These are phyloP conservation scores for Parastagonospora nodorum DNA, from an alignment of 2,329 filamentous ascomycete species.

Conservation along the genomic window DNA sequence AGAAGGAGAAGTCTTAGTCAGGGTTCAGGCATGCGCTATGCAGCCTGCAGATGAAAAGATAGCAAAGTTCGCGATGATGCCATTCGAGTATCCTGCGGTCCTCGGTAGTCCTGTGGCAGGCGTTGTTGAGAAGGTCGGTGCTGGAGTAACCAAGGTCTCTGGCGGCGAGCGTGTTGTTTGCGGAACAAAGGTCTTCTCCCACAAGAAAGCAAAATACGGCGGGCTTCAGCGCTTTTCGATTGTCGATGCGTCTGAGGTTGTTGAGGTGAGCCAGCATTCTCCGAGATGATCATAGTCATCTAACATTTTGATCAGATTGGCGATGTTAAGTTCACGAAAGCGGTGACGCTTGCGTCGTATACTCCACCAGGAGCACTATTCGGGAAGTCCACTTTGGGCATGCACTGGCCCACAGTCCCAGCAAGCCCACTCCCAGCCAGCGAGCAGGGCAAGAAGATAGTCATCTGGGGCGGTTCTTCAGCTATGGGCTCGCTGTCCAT, in stretches of 20 bases:
- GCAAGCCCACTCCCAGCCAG: slow-evolving; percentile 13
- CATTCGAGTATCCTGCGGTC: slow-evolving; percentile 31
- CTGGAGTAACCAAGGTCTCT: slow-evolving; percentile 33
- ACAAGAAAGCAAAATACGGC: slow-evolving; percentile 26
- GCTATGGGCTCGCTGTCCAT: slow-evolving; percentile 38
- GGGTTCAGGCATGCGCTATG: slow-evolving; percentile 28
- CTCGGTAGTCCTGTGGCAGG: slow-evolving; percentile 37
- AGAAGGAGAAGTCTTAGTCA: slow-evolving; percentile 24
- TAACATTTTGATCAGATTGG: slow-evolving; percentile 24
- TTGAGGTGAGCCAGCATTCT: slow-evolving; percentile 11
- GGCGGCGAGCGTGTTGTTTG: slow-evolving; percentile 41
- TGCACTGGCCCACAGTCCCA: slow-evolving; percentile 21
- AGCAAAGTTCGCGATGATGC: slow-evolving; percentile 18
- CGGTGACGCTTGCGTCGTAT: slow-evolving; percentile 30
- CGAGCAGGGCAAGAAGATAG: slow-evolving; percentile 39
- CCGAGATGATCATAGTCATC: not conserved
- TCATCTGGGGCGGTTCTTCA: slow-evolving; percentile 55
- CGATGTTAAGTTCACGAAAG: slow-evolving; percentile 22
- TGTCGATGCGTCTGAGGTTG: slow-evolving; percentile 20
- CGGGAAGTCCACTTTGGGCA: slow-evolving; percentile 7
- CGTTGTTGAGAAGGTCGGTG: slow-evolving; percentile 40
- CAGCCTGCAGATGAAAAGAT: slow-evolving; percentile 38
- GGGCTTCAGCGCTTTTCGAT: slow-evolving; percentile 22
- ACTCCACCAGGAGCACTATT: slow-evolving; percentile 29
- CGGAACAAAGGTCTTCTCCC: slow-evolving; percentile 21